Conservation (phyloP, 192 early-diverging fungal species). For the Geranomyces variabilis region DNA sequence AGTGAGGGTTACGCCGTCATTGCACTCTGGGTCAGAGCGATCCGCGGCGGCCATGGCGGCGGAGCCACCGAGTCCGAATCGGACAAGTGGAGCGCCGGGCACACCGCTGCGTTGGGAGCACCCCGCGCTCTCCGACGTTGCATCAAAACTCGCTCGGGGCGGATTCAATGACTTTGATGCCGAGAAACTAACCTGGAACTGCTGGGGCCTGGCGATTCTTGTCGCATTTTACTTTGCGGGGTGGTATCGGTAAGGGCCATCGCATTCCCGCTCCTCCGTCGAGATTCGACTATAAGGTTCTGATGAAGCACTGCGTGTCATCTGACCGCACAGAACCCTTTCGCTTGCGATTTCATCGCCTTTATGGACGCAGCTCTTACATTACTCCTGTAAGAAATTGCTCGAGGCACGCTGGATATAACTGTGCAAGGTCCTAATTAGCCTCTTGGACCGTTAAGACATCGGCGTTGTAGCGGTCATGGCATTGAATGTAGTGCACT, state of each 20-base stretch:
- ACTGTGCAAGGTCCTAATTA: no score
- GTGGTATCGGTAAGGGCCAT: constrained; percentile 18
- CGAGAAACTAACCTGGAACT: constrained; percentile 17
- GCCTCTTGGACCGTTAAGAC: background rate
- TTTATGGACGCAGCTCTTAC: background rate
- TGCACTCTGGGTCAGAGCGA: no score
- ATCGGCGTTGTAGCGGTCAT: background rate
- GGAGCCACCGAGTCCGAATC: background rate
- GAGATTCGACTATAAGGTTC: background rate
- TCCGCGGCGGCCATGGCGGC: background rate
- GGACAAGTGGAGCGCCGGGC: background rate
- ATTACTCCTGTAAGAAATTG: background rate
- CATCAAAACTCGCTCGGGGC: background rate
- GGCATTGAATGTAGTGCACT: constrained; percentile 14
- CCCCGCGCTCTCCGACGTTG: constrained; percentile 25
- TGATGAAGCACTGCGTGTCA: background rate
- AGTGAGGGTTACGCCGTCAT: no score
- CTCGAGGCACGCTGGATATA: background rate
- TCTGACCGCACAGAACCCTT: background rate
- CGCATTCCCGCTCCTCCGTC: background rate
- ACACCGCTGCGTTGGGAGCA: constrained; percentile 30
- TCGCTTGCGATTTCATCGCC: background rate
- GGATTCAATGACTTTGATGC: constrained; percentile 18
- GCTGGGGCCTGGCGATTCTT: background rate
- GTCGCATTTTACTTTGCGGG: background rate